Evolutionary conservation across 768 basidiomycete species (phyloP).

Genomic region (Cantharellus anzutake): DNA sequence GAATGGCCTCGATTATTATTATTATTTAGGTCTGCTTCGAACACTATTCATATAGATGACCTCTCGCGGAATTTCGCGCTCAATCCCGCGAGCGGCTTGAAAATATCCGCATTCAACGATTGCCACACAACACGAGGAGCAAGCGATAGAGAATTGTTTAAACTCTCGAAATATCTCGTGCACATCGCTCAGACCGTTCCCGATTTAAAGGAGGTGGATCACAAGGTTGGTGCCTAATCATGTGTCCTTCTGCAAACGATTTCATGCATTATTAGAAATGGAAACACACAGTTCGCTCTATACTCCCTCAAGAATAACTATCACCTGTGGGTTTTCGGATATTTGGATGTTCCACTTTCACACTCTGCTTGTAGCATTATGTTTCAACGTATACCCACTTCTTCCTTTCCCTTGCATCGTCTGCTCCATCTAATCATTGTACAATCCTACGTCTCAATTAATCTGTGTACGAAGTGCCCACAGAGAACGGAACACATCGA

Average conservation of each 20-base stretch:
- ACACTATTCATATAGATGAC: slow-evolving; percentile 82
- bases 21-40: slow-evolving; percentile 31
- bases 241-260: not conserved
- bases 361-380: not conserved
- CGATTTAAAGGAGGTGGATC: slow-evolving; percentile 46
- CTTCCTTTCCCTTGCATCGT: no score
- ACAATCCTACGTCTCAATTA: no score
- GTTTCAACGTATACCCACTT: not conserved
- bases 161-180: slow-evolving; percentile 43
- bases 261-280: not conserved
- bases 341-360: not conserved
- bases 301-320: not conserved
- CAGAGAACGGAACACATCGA: no score
- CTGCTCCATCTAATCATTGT: no score
- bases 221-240: slow-evolving; percentile 29
- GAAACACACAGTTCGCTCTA: not conserved
- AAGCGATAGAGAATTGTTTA: slow-evolving; percentile 47
- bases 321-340: not conserved
- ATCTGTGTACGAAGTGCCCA: no score
- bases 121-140: slow-evolving; percentile 43
- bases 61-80: slow-evolving; percentile 76
- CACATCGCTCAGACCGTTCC: slow-evolving; percentile 33
- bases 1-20: not conserved
- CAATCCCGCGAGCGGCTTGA: slow-evolving; percentile 68
- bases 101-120: slow-evolving; percentile 64